These are phyloP conservation scores for Hypoxylon subgilvum DNA, from an alignment of 495 filamentous ascomycete species.

Conservation along the genomic window DNA sequence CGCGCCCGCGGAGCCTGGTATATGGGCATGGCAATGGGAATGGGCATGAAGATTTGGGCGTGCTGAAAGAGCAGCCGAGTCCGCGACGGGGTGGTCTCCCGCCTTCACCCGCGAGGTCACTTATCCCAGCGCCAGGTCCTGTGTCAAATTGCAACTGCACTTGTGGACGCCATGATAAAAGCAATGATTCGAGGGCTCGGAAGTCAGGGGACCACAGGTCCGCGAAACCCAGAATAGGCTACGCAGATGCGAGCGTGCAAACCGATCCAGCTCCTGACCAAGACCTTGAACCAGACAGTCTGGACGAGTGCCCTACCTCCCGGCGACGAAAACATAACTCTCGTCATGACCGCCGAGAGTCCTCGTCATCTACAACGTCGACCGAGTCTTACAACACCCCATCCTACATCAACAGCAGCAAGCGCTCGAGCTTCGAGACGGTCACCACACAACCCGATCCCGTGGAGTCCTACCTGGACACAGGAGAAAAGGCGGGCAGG, in stretches of 20 bases:
- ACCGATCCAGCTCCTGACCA: constrained; percentile 23
- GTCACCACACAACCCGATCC: constrained; percentile 35
- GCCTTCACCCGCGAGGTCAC: constrained; percentile 4
- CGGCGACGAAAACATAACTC: not conserved
- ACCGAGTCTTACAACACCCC: constrained; percentile 19
- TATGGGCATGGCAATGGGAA: no score
- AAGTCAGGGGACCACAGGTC: not conserved
- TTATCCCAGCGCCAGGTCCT: not conserved
- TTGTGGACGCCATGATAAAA: constrained; percentile 9
- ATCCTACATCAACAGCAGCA: constrained; percentile 21
- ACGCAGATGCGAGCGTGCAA: constrained; percentile 36
- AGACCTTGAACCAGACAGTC: not conserved
- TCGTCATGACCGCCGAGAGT: constrained; percentile 26
- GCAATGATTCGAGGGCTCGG: not conserved
- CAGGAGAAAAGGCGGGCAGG: not conserved
- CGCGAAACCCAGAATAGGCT: constrained; percentile 12
- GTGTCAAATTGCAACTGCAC: not conserved
- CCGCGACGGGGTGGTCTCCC: constrained; percentile 2
- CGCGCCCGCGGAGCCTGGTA: constrained; percentile 36
- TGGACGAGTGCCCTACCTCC: constrained; percentile 5
- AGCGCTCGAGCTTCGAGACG: constrained; percentile 34
- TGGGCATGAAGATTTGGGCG: constrained; percentile 25
- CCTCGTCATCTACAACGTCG: constrained; percentile 15
- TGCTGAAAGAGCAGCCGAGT: constrained; percentile 39
- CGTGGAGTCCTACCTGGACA: constrained; percentile 4